Conservation (phyloP, 192 early-diverging fungal species). For the Backusella parvicylindrica region DNA sequence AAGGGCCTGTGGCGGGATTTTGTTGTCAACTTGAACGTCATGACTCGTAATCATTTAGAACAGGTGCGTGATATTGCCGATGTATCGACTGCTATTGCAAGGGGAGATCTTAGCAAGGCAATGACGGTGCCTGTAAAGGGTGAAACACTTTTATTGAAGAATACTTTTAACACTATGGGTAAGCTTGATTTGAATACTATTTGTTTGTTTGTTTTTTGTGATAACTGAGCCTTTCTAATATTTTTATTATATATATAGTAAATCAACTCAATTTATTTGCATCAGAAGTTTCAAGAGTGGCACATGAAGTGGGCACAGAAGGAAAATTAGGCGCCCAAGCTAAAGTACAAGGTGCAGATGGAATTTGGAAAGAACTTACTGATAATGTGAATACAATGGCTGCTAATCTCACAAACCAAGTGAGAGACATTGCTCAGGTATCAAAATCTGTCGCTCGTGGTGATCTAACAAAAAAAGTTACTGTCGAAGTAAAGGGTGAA, state of each 20-base stretch:
- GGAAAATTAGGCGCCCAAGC: conserved; percentile 62
- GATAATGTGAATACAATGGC: conserved; percentile 66
- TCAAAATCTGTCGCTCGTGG: conserved; percentile 55
- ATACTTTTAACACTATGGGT: conserved; percentile 74
- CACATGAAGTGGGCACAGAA: conserved; percentile 63
- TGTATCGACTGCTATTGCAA: conserved; percentile 65
- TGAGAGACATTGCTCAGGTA: conserved; percentile 58
- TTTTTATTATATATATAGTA: conserved; percentile 29
- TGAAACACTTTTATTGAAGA: conserved; percentile 70
- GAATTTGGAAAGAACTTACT: conserved; percentile 65
- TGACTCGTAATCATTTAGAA: conserved; percentile 49
- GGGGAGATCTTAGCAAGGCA: conserved; percentile 64
- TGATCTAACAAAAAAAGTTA: conserved; percentile 56
- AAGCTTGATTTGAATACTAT: conserved; percentile 19
- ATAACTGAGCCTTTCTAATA: too few relatives aligned
- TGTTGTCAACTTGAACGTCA: conserved; percentile 51
- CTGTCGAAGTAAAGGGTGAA: conserved; percentile 52
- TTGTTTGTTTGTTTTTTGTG: neutral
- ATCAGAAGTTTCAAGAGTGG: conserved; percentile 59
- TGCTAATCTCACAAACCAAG: conserved; percentile 63
- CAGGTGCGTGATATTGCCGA: conserved; percentile 66
- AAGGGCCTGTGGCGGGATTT: conserved; percentile 56
- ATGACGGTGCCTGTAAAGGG: conserved; percentile 68
- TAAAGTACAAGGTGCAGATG: conserved; percentile 50
- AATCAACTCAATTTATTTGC: conserved; percentile 49